These are phyloP conservation scores for Symbiodinium natans DNA, from an alignment of 73 alveolate species.

Conservation along the genomic window DNA sequence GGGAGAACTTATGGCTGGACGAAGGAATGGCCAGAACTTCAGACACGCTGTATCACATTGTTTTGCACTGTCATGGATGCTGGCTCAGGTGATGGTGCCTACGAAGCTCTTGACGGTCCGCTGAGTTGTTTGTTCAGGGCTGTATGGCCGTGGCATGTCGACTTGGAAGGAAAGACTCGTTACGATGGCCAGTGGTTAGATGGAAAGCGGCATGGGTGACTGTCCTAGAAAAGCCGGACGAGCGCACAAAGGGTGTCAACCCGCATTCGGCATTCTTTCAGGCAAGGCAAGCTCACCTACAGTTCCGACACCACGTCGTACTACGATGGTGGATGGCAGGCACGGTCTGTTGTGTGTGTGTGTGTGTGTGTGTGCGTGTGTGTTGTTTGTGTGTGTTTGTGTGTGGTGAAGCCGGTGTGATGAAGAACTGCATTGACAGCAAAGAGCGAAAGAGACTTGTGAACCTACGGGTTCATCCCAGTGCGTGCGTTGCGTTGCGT, in stretches of 20 bases:
- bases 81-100: constrained; percentile 15
- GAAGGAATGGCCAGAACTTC: constrained; percentile 32
- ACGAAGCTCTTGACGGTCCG: constrained; percentile 55
- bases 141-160: background rate
- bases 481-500: too few relatives aligned
- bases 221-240: background rate
- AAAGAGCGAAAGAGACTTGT: background rate
- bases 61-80: background rate
- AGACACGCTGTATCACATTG: background rate
- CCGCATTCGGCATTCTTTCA: too few relatives aligned
- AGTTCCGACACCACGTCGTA: constrained; percentile 72
- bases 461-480: too few relatives aligned
- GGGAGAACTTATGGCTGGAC: constrained; percentile 72
- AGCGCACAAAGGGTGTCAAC: background rate
- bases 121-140: background rate
- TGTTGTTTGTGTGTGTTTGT: background rate
- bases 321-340: constrained; percentile 92
- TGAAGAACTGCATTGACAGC: background rate
- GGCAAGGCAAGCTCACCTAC: constrained; percentile 81
- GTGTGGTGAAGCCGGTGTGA: background rate
- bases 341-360: background rate
- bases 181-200: constrained; percentile 95
- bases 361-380: background rate
- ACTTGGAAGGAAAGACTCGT: constrained; percentile 37
- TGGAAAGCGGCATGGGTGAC: constrained; percentile 95